A percentile compares a stretch with the other conserved stretches of the same genome.
Conservation (phyloP, 768 basidiomycete genomes). For the Auriscalpium vulgare region DNA sequence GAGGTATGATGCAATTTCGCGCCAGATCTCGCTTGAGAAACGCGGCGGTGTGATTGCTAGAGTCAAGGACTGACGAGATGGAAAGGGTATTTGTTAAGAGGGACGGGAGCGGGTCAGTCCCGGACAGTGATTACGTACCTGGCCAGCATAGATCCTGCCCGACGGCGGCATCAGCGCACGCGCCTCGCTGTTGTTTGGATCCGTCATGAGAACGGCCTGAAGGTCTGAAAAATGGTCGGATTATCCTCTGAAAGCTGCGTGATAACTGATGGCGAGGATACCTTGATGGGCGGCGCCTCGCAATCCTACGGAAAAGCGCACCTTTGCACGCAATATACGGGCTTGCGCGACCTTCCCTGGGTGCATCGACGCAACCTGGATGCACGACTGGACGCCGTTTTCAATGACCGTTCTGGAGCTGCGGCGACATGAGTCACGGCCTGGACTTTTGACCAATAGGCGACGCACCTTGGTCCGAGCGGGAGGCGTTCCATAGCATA, state of each 20-base stretch:
- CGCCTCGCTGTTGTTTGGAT: conserved; percentile 66
- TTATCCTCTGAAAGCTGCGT: not conserved
- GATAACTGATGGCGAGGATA: conserved; percentile 20
- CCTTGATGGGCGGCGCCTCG: conserved; percentile 61
- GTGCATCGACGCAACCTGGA: conserved; percentile 32
- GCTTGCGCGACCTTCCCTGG: conserved; percentile 48
- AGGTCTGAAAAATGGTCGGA: conserved; percentile 38
- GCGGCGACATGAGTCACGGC: not conserved
- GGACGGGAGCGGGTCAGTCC: no score
- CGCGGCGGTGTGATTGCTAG: conserved; percentile 39
- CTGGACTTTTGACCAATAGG: not conserved
- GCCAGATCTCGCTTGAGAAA: conserved; percentile 66
- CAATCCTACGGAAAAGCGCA: conserved; percentile 51
- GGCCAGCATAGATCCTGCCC: conserved; percentile 34
- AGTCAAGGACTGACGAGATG: conserved; percentile 18
- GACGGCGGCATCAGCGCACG: conserved; percentile 46
- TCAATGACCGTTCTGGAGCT: conserved; percentile 59
- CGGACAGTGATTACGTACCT: not conserved
- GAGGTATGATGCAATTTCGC: conserved; percentile 55
- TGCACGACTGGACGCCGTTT: conserved; percentile 50
- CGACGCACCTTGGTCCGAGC: conserved; percentile 46
- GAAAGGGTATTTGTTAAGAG: not conserved
- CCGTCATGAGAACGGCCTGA: conserved; percentile 49
- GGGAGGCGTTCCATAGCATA: conserved; percentile 78
- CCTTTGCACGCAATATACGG: conserved; percentile 58